Evolutionary conservation across 2,329 filamentous ascomycete genomes (phyloP), one percentile per base, ranked within the genome.

Genomic region (Achaetomium macrosporum): DNA sequence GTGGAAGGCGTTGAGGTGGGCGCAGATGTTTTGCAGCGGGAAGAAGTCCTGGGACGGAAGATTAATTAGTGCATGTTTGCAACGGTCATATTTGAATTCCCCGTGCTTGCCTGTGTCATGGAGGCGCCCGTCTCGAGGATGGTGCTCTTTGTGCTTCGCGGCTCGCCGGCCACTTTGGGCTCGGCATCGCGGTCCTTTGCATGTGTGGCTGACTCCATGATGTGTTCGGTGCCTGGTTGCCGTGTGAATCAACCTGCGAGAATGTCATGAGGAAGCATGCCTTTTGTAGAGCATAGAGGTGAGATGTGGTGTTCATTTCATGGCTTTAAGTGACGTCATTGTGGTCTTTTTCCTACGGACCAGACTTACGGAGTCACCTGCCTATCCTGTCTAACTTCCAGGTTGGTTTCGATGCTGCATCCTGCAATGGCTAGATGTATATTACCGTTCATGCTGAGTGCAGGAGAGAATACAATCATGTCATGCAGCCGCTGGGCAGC

Each of bases 1-100:
- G 64, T 95, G 90, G 64, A 91, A 91, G n/a, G 88, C 89, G 62
- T 93, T 91, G 1, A 95, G 76, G 64, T 92, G 88, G 1, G 87
- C 88, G 68, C 89, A 93, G 45, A 95, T 78, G 49, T 82, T 80
- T 62, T 88, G 85, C 7, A 89, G 69, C 0, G 89, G 88, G 0
- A 77, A 73, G 66, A 95, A 89, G 58, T 81, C 77, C 78, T 84
- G 50, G 7, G 10, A 12, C 25, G 25, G 25, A 25, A 19, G 36
- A 29, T 57, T 48, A 19, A 50, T 31, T 42, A 35, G 17, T 37
- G 12, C 31, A n/a, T n/a, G n/a, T 25, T 1, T 16, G 40, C 15
- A 30, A 13, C n/a, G 19, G 4, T 19, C 17, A 20, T 41, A 5
- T 16, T 29, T 29, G 19, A 37, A 13, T 10, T 16, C 15, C 8